A percentile compares a stretch with the other conserved stretches of the same genome.
phyloP scores from a whole-genome alignment of 257 asterid genomes.

The Ehretia macrophylla region DNA sequence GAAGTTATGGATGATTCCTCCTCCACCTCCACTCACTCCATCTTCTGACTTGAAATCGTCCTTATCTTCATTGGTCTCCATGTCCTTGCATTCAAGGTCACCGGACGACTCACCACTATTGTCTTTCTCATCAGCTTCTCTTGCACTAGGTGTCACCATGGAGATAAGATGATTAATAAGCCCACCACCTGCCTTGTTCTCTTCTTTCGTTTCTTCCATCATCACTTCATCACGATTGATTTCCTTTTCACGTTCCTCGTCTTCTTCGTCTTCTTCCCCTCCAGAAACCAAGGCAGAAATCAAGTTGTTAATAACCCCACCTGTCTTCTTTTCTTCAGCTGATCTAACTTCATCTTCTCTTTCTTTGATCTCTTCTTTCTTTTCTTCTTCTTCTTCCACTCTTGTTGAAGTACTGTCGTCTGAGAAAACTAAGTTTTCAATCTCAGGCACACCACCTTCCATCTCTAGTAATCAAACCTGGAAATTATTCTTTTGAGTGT shows the following conservation, averaged over 20 bases:
- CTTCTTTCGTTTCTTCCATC: neutral
- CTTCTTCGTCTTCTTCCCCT: constrained; percentile 2
- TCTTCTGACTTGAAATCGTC: neutral
- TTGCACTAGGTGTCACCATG: constrained; percentile 21
- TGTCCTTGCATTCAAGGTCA: neutral
- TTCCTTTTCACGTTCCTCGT: constrained; percentile 1
- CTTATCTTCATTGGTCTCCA: neutral
- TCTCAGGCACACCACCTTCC: constrained; percentile 41
- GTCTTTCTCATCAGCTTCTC: neutral
- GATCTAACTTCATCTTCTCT: constrained; percentile 11
- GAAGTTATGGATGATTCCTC: constrained; percentile 36
- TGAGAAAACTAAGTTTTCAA: constrained; percentile 26
- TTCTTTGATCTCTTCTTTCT: constrained; percentile 6
- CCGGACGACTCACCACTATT: neutral
- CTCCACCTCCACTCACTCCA: constrained; percentile 14
- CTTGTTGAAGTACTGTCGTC: neutral
- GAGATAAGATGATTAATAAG: constrained; percentile 17
- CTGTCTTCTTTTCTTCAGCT: constrained; percentile 17
- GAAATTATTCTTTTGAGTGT: neutral
- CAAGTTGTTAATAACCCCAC: constrained; percentile 34
- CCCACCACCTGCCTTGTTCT: constrained; percentile 20
- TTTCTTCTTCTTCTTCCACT: constrained; percentile 1
- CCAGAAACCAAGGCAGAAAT: constrained; percentile 34
- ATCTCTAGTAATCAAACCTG: constrained; percentile 1
- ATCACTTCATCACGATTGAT: neutral